Conservation (phyloP, 2,329 filamentous ascomycete genomes). For the Alternaria sp. region DNA sequence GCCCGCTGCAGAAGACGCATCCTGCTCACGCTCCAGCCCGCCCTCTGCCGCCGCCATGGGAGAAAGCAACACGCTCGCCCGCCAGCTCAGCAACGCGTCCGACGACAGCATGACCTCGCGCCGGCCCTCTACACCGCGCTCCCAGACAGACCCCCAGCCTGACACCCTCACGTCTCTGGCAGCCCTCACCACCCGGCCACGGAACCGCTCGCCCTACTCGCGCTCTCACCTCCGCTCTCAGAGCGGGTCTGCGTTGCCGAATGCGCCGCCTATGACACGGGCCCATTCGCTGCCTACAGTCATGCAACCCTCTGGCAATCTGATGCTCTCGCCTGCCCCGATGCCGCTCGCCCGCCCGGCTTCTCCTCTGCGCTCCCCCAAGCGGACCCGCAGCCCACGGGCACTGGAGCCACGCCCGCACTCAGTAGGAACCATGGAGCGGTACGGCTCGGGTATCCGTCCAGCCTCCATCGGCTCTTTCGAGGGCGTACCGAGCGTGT, state of each 20-base stretch:
- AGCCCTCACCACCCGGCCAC: slow-evolving; percentile 39
- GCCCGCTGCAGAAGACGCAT: neutral
- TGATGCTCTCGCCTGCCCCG: slow-evolving; percentile 42
- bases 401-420: slow-evolving; percentile 26
- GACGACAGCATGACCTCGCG: slow-evolving; percentile 28
- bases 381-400: slow-evolving; percentile 49
- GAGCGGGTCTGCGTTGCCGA: slow-evolving; percentile 49
- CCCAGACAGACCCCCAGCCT: slow-evolving; percentile 48
- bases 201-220: slow-evolving; percentile 57
- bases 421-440: slow-evolving; percentile 19
- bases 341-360: slow-evolving; percentile 41
- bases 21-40: neutral
- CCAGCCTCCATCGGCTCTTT: slow-evolving; percentile 39
- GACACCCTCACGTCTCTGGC: slow-evolving; percentile 23
- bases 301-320: slow-evolving; percentile 41
- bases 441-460: slow-evolving; percentile 28
- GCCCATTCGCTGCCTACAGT: slow-evolving; percentile 56
- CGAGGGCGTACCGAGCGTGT: slow-evolving; percentile 45
- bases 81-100: slow-evolving; percentile 33
- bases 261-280: slow-evolving; percentile 55
- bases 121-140: slow-evolving; percentile 45
- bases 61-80: slow-evolving; percentile 27
- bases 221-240: slow-evolving; percentile 55
- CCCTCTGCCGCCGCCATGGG: slow-evolving; percentile 25
- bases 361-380: slow-evolving; percentile 52